Evolutionary conservation across 2,329 filamentous ascomycete genomes (phyloP).

Genomic region (Fusarium denticulatum): DNA sequence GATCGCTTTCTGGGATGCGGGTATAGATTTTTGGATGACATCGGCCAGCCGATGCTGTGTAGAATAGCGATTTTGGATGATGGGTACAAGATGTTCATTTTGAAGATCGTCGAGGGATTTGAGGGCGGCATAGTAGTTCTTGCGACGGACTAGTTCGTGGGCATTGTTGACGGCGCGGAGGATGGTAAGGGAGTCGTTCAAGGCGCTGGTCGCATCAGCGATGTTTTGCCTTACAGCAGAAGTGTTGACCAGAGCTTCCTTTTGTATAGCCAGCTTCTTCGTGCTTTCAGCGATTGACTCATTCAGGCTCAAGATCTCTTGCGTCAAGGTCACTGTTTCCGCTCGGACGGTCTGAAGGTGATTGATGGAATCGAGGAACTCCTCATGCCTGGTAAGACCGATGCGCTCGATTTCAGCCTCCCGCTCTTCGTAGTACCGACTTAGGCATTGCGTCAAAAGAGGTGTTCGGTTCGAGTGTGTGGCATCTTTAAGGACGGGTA

Average conservation of each 20-base stretch:
- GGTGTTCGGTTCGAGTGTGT: conserved; percentile 77
- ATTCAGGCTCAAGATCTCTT: conserved; percentile 91
- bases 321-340: conserved; percentile 86
- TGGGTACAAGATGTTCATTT: conserved; percentile 86
- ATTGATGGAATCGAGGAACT: conserved; percentile 93
- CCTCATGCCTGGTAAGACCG: conserved; percentile 94
- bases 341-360: conserved; percentile 92
- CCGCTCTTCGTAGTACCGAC: conserved; percentile 82
- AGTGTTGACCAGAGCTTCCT: conserved; percentile 92
- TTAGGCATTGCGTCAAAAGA: conserved; percentile 76
- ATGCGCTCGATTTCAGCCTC: conserved; percentile 94
- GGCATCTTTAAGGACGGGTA: conserved; percentile 92
- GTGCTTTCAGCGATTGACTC: conserved; percentile 96
- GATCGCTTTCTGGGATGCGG: conserved; percentile 89
- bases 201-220: conserved; percentile 86
- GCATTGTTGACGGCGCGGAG: conserved; percentile 92
- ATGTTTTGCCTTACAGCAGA: conserved; percentile 94
- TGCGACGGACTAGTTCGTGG: conserved; percentile 88
- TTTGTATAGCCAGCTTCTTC: conserved; percentile 92
- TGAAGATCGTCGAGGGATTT: conserved; percentile 95
- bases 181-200: conserved; percentile 92
- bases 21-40: conserved; percentile 95
- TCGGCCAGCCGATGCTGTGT: conserved; percentile 95
- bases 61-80: conserved; percentile 82
- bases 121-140: conserved; percentile 94